These are phyloP conservation scores for Candida silvicultrix DNA, from an alignment of 805 yeast species.

Conservation along the genomic window DNA sequence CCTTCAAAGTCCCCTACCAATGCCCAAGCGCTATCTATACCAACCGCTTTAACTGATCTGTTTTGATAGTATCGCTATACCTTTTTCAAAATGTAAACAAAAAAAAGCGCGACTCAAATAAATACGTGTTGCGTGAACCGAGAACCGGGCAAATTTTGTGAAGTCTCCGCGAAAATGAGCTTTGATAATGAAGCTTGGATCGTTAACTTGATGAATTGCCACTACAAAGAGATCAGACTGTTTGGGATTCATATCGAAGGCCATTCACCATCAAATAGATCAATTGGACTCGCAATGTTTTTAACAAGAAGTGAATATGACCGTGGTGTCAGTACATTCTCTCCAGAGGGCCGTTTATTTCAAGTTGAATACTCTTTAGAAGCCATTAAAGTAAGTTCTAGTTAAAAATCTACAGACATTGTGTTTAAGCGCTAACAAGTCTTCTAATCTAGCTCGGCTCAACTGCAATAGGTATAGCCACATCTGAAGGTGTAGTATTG, in stretches of 20 bases:
- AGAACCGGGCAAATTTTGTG: not conserved
- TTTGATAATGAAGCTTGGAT: no score
- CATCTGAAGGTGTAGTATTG: slow-evolving; percentile 90
- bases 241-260: not conserved
- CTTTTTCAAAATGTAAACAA: slow-evolving; percentile 1
- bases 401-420: no score
- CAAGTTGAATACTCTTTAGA: slow-evolving; percentile 97
- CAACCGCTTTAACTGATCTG: no score
- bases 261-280: not conserved
- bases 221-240: slow-evolving; percentile 1
- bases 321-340: slow-evolving; percentile 96
- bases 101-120: not conserved
- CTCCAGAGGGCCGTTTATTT: slow-evolving; percentile 97
- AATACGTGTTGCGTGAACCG: not conserved
- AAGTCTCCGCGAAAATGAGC: no score
- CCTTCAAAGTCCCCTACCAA: no score
- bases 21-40: no score
- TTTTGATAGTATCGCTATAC: not conserved
- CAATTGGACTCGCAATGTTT: slow-evolving; percentile 54
- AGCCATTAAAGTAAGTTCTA: slow-evolving; percentile 81
- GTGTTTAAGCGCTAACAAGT: not conserved
- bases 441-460: slow-evolving; percentile 54
- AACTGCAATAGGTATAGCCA: slow-evolving; percentile 94
- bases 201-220: slow-evolving; percentile 1
- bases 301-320: slow-evolving; percentile 99